These are phyloP conservation scores for Geum urbanum DNA, from an alignment of 306 rosid species.

Conservation along the genomic window DNA sequence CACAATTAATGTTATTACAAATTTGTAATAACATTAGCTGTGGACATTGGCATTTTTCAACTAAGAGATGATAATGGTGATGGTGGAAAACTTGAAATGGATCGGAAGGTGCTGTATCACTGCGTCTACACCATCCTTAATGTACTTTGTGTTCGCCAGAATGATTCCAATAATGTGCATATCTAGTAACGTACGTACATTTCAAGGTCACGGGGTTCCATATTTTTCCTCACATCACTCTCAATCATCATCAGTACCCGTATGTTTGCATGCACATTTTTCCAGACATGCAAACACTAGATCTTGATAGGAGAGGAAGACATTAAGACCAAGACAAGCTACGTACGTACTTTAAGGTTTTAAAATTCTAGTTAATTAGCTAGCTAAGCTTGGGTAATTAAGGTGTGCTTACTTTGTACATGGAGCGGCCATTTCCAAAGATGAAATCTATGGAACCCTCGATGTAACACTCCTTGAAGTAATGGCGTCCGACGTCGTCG, in stretches of 20 bases:
- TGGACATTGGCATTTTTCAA: background rate
- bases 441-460: constrained; percentile 91
- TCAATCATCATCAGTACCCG: background rate
- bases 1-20: no score
- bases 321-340: constrained; percentile 1
- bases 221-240: constrained; percentile 1
- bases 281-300: background rate
- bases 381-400: no score
- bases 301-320: background rate
- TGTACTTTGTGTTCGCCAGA: background rate
- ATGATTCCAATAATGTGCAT: background rate
- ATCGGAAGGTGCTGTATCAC: background rate
- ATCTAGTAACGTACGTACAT: background rate
- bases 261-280: background rate
- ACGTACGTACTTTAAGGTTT: background rate
- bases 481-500: constrained; percentile 93
- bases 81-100: background rate
- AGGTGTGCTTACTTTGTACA: constrained; percentile 58
- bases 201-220: constrained; percentile 10
- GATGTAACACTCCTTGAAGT: constrained; percentile 87
- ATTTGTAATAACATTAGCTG: background rate
- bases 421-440: constrained; percentile 87
- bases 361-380: background rate
- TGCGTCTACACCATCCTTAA: background rate
- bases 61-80: background rate